Evolutionary conservation across 2,329 filamentous ascomycete genomes (phyloP).

Genomic region (Rutstroemia sydowiana): DNA sequence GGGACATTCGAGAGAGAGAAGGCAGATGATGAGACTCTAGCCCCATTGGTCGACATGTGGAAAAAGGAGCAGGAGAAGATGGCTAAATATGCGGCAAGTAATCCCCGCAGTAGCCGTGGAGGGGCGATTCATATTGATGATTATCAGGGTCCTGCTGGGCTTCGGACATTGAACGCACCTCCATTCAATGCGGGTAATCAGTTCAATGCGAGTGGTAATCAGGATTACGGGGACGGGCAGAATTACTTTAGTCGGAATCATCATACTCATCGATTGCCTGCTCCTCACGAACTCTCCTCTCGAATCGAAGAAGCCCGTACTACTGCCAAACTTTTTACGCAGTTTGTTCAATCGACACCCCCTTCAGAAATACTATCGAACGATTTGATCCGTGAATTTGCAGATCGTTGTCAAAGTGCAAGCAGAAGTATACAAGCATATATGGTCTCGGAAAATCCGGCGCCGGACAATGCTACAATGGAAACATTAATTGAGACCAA

Average conservation of each 20-base stretch:
- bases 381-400: constrained; percentile 90
- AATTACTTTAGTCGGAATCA: constrained; percentile 52
- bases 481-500: constrained; percentile 90
- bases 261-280: constrained; percentile 46
- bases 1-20: constrained; percentile 64
- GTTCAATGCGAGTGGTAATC: constrained; percentile 33
- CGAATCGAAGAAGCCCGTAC: constrained; percentile 86
- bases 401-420: constrained; percentile 75
- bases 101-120: neutral
- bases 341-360: constrained; percentile 82
- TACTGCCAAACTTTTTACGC: constrained; percentile 83
- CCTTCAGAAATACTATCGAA: constrained; percentile 67
- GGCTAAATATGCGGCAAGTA: constrained; percentile 38
- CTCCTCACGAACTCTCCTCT: constrained; percentile 68
- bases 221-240: constrained; percentile 33
- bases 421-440: constrained; percentile 77
- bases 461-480: constrained; percentile 89
- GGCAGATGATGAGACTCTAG: constrained; percentile 64
- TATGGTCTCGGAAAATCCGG: constrained; percentile 70
- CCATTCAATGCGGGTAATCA: constrained; percentile 37
- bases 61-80: constrained; percentile 68
- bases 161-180: constrained; percentile 38
- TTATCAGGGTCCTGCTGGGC: constrained; percentile 21
- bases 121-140: constrained; percentile 2
- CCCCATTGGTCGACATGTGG: constrained; percentile 77